These are phyloP conservation scores for Lineolata rhizophorae DNA, from an alignment of 495 filamentous ascomycete species.

Conservation along the genomic window DNA sequence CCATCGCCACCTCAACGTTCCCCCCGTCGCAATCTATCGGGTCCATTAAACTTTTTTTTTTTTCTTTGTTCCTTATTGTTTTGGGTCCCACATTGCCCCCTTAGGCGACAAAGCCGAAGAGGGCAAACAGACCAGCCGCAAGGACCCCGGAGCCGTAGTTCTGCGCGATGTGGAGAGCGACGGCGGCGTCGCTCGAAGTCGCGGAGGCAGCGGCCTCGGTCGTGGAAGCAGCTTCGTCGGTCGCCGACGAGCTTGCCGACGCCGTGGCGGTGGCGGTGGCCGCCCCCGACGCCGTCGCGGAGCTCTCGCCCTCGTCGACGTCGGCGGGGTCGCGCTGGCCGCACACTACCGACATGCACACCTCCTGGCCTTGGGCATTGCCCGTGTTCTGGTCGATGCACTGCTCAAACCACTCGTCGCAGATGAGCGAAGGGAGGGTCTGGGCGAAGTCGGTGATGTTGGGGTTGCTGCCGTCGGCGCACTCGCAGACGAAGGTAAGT, in stretches of 20 bases:
- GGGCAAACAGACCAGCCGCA: conserved; percentile 24
- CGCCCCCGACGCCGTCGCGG: conserved; percentile 11
- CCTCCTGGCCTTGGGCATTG: conserved; percentile 22
- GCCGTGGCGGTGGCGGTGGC: conserved; percentile 8
- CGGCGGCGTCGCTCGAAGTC: conserved; percentile 18
- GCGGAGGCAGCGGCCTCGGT: conserved; percentile 11
- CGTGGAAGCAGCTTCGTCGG: conserved; percentile 3
- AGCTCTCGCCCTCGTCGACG: not conserved
- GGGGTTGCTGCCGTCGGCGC: conserved; percentile 27
- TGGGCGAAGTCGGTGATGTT: conserved; percentile 28
- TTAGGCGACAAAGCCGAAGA: conserved; percentile 29
- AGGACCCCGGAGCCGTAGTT: conserved; percentile 28
- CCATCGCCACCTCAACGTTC: too few relatives aligned
- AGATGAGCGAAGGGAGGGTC: conserved; percentile 36
- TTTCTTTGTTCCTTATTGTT: not conserved
- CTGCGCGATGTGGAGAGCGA: conserved; percentile 18
- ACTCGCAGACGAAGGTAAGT: conserved; percentile 31
- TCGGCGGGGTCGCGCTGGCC: conserved; percentile 14
- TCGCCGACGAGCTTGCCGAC: conserved; percentile 3
- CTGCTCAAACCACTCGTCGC: conserved; percentile 24
- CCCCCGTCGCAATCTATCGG: too few relatives aligned
- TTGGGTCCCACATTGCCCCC: not conserved
- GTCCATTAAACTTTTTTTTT: too few relatives aligned
- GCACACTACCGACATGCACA: conserved; percentile 22
- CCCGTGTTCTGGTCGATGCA: conserved; percentile 27